These are phyloP conservation scores for Backusella mclennaniae DNA, from an alignment of 192 early-diverging fungal species.

Conservation along the genomic window DNA sequence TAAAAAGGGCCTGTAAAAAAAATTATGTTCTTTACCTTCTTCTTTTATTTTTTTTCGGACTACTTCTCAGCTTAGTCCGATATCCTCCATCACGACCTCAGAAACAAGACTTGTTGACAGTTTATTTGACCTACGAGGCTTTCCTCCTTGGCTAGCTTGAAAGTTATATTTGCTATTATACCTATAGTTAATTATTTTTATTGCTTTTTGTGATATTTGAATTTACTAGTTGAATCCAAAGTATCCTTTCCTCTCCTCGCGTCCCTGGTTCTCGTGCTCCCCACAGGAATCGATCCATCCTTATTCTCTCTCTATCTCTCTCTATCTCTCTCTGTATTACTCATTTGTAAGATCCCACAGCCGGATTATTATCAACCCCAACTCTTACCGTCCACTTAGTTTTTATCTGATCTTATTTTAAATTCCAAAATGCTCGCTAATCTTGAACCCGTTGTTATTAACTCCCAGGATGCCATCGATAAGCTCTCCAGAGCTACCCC, in stretches of 20 bases:
- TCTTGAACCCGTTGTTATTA: constrained; percentile 25
- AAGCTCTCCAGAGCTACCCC: not conserved
- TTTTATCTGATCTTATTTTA: not conserved
- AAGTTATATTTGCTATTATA: constrained; percentile 19
- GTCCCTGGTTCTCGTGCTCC: not conserved
- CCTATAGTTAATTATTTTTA: not conserved
- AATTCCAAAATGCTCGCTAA: constrained; percentile 21
- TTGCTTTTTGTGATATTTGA: constrained; percentile 11
- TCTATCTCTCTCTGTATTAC: not conserved
- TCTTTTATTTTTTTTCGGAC: constrained; percentile 20
- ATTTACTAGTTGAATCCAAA: constrained; percentile 8
- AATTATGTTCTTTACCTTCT: not conserved
- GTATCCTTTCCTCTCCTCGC: not conserved
- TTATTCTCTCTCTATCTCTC: not conserved
- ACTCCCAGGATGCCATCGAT: not conserved
- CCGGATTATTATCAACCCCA: not conserved
- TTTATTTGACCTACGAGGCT: constrained; percentile 34
- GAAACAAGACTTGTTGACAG: constrained; percentile 36
- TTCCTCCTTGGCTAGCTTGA: constrained; percentile 27
- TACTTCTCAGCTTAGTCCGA: constrained; percentile 26
- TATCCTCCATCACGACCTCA: constrained; percentile 34
- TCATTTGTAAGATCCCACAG: not conserved
- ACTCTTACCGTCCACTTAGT: not conserved
- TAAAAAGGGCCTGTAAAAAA: not conserved
- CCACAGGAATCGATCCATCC: not conserved